Conservation (phyloP, 306 rosid species). For the Castanospermum australe region DNA sequence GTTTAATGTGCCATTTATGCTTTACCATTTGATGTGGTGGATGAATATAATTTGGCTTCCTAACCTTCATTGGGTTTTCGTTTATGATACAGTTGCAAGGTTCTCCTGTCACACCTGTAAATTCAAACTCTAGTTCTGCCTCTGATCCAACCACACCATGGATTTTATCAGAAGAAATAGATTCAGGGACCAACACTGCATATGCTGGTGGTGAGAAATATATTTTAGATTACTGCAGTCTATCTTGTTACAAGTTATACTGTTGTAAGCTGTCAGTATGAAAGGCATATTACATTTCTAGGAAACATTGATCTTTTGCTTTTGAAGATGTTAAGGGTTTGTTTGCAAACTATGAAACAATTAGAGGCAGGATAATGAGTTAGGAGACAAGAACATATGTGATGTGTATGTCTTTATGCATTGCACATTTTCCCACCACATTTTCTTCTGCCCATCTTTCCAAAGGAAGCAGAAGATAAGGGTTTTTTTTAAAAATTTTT, state of each 20-base stretch:
- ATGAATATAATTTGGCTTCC: constrained; percentile 13
- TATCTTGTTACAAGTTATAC: constrained; percentile 25
- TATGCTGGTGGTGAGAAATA: constrained; percentile 52
- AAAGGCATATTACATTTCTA: constrained; percentile 20
- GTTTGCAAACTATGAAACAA: neutral
- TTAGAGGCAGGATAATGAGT: neutral
- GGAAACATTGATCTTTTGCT: neutral
- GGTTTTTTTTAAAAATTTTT: neutral
- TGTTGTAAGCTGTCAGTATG: neutral
- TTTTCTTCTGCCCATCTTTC: constrained; percentile 5
- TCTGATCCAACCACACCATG: constrained; percentile 64
- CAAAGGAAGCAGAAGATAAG: constrained; percentile 10
- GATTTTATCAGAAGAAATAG: constrained; percentile 74
- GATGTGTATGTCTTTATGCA: neutral
- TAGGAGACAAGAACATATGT: neutral
- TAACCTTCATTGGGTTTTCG: constrained; percentile 30
- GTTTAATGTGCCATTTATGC: neutral
- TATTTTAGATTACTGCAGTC: constrained; percentile 30
- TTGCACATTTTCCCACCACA: constrained; percentile 10
- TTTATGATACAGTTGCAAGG: constrained; percentile 58
- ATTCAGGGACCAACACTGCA: constrained; percentile 56
- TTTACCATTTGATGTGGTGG: constrained; percentile 2
- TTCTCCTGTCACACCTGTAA: constrained; percentile 70
- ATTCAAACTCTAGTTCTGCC: constrained; percentile 72
- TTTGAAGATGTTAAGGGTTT: constrained; percentile 15